These are phyloP conservation scores for Hyphodiscus hymeniophilus DNA, from an alignment of 495 filamentous ascomycete genomes.

Conservation along the genomic window DNA sequence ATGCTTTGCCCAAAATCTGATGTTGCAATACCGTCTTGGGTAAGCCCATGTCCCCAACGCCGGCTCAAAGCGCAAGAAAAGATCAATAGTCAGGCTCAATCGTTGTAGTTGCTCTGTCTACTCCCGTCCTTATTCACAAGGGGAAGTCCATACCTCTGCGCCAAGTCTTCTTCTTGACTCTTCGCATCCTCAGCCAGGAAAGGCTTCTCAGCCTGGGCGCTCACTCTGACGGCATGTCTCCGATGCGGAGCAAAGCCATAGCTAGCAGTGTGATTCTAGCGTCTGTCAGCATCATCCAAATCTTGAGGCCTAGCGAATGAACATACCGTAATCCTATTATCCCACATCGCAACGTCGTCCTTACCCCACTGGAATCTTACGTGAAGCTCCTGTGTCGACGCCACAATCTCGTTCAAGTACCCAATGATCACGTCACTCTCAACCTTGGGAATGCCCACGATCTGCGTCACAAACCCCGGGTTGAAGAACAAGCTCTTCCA, in stretches of 20 bases:
- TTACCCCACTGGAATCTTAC: constrained; percentile 64
- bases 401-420: constrained; percentile 56
- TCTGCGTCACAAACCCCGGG: constrained; percentile 71
- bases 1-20: no score
- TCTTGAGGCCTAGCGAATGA: not conserved
- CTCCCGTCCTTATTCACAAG: constrained; percentile 53
- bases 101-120: constrained; percentile 55
- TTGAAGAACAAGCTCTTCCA: constrained; percentile 70
- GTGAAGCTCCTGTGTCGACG: constrained; percentile 57
- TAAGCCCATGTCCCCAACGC: no score
- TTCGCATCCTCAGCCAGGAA: constrained; percentile 40
- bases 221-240: constrained; percentile 55
- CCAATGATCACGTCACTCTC: constrained; percentile 61
- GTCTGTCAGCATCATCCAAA: not conserved
- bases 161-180: constrained; percentile 52
- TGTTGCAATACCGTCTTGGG: no score
- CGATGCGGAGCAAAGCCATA: constrained; percentile 56
- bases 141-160: constrained; percentile 39
- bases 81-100: constrained; percentile 27
- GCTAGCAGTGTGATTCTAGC: constrained; percentile 50
- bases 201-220: constrained; percentile 49
- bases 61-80: no score
- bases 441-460: constrained; percentile 61
- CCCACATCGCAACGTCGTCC: constrained; percentile 67
- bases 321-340: constrained; percentile 16